These are phyloP conservation scores for Kernera saxatilis DNA, from an alignment of 345 rosid genomes.

Conservation along the genomic window DNA sequence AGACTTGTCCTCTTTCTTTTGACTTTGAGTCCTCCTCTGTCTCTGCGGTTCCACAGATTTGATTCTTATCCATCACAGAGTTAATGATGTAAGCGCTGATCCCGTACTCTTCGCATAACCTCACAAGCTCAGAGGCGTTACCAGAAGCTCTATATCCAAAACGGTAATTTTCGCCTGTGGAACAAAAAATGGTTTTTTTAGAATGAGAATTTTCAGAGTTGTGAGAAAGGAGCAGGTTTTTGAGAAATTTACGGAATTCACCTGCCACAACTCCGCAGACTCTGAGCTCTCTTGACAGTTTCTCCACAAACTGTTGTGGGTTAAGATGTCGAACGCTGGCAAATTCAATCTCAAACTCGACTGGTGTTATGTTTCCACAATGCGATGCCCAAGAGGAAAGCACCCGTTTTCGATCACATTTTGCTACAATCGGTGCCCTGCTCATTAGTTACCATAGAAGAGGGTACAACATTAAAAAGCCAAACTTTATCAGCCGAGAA, in stretches of 20 bases:
- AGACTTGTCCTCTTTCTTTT: conserved; percentile 79
- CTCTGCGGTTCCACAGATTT: conserved; percentile 30
- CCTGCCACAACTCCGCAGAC: conserved; percentile 83
- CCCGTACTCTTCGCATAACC: conserved; percentile 58
- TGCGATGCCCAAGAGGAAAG: conserved; percentile 63
- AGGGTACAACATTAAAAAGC: not conserved
- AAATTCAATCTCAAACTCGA: conserved; percentile 60
- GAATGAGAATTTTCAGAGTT: not conserved
- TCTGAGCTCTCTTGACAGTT: conserved; percentile 59
- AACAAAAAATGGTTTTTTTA: not conserved
- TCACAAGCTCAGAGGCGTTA: conserved; percentile 55
- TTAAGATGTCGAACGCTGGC: conserved; percentile 65
- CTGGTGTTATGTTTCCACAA: conserved; percentile 54
- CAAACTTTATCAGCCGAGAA: not conserved
- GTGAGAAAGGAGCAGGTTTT: not conserved
- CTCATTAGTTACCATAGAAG: not conserved
- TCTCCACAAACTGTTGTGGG: conserved; percentile 80
- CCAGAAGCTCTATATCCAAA: conserved; percentile 86
- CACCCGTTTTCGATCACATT: conserved; percentile 70
- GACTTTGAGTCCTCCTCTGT: conserved; percentile 19
- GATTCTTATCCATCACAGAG: conserved; percentile 79
- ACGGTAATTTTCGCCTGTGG: conserved; percentile 72
- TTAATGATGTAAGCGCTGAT: conserved; percentile 54
- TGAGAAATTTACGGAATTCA: conserved; percentile 4
- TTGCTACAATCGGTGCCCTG: conserved; percentile 77